phyloP scores from a whole-genome alignment of 176 grass and related monocot species.

The Rhynchospora pubera region DNA sequence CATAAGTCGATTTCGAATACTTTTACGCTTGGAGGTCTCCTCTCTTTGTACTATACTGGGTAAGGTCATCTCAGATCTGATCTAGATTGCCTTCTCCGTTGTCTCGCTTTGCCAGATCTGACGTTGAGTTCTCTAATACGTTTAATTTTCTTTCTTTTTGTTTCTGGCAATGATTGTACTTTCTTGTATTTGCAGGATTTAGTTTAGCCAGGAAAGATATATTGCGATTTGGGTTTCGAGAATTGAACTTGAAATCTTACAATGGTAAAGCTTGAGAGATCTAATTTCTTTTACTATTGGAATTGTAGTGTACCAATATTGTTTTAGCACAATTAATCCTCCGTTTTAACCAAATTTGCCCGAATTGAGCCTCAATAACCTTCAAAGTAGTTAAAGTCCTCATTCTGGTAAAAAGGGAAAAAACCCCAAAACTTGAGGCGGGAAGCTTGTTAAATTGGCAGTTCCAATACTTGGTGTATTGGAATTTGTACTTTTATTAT shows the following conservation, averaged over 20 bases:
- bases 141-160: no score
- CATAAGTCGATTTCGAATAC: background rate
- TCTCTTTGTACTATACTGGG: background rate
- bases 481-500: no score
- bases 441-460: no score
- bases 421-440: no score
- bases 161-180: background rate
- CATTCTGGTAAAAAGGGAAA: no score
- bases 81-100: background rate
- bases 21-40: background rate
- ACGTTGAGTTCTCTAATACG: background rate
- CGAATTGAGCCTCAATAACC: background rate
- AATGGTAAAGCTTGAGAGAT: background rate
- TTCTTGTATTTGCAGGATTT: background rate
- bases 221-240: background rate
- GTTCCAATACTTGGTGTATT: no score
- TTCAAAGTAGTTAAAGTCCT: no score
- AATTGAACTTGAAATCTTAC: background rate
- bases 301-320: background rate
- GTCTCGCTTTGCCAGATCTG: slow-evolving; percentile 1
- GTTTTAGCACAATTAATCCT: background rate
- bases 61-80: background rate
- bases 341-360: background rate
- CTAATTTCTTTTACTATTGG: background rate
- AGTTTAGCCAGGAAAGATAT: background rate